Evolutionary conservation across 1,284 basidiomycete genomes (phyloP).

Genomic region (Meira nashicola): DNA sequence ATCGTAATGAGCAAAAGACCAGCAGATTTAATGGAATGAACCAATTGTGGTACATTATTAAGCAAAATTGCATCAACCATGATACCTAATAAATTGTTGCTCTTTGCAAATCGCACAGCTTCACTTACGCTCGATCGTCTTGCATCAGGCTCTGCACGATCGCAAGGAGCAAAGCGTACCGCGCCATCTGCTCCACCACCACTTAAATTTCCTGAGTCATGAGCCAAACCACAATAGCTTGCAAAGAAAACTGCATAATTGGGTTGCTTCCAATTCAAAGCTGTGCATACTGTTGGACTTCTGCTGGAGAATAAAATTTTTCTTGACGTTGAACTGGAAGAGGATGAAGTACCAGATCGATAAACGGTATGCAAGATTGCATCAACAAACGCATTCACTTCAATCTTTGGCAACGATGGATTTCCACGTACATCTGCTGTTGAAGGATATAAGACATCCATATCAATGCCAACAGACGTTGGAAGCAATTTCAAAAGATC

Average conservation of each 20-base stretch:
- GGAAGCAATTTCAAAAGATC: conserved; percentile 39
- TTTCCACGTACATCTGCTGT: conserved; percentile 38
- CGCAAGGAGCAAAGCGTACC: conserved; percentile 47
- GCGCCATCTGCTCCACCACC: conserved; percentile 3
- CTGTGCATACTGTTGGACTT: conserved; percentile 57
- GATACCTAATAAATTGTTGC: conserved; percentile 88
- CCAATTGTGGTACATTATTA: conserved; percentile 43
- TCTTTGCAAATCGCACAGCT: conserved; percentile 88
- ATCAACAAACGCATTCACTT: conserved; percentile 49
- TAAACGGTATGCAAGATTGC: conserved; percentile 50
- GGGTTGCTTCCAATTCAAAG: conserved; percentile 98
- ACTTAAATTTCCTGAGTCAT: background rate
- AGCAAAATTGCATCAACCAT: conserved; percentile 83
- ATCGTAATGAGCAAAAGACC: conserved; percentile 47
- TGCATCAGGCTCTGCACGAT: conserved; percentile 57
- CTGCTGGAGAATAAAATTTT: conserved; percentile 47
- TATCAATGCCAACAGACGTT: conserved; percentile 38
- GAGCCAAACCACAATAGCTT: conserved; percentile 66
- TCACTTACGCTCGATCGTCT: conserved; percentile 71
- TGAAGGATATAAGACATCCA: conserved; percentile 47
- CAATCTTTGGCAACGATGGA: conserved; percentile 37
- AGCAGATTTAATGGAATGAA: conserved; percentile 45
- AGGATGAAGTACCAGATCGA: conserved; percentile 34
- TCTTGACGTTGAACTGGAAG: conserved; percentile 25
- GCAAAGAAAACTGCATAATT: conserved; percentile 95